A percentile compares a stretch with the other conserved stretches of the same genome.
Conservation (phyloP, 176 grass and related monocot genomes). For the Lolium rigidum region DNA sequence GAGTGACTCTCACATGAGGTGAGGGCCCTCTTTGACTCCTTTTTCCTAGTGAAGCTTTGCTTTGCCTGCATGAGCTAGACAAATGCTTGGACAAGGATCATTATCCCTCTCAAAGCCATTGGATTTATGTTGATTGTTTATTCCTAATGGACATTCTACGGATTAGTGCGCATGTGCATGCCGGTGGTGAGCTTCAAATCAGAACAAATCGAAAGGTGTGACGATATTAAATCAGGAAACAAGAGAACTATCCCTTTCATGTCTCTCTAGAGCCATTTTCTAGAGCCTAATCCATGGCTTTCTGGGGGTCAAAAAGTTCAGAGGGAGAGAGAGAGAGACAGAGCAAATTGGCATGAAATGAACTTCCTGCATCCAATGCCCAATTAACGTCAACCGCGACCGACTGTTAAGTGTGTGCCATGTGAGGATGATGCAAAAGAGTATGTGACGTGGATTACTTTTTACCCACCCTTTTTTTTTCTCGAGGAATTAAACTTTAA, state of each 20-base stretch:
- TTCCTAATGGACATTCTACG: constrained; percentile 48
- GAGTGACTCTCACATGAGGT: constrained; percentile 82
- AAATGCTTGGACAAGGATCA: constrained; percentile 58
- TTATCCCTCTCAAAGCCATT: constrained; percentile 46
- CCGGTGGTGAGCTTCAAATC: constrained; percentile 56
- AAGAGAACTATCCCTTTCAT: constrained; percentile 70
- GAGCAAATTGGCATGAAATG: constrained; percentile 30
- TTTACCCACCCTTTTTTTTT: constrained; percentile 60
- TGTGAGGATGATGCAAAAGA: constrained; percentile 55
- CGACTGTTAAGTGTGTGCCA: constrained; percentile 64
- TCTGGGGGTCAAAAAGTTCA: constrained; percentile 40
- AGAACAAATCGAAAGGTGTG: constrained; percentile 59
- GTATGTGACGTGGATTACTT: constrained; percentile 51
- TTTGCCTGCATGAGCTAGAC: constrained; percentile 47
- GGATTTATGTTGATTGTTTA: constrained; percentile 43
- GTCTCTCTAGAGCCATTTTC: constrained; percentile 65
- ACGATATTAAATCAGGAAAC: constrained; percentile 50
- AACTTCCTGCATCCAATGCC: constrained; percentile 48
- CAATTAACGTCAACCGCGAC: constrained; percentile 43
- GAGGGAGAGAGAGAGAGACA: constrained; percentile 27
- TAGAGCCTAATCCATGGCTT: constrained; percentile 53
- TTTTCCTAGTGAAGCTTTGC: constrained; percentile 47
- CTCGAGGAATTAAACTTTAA: constrained; percentile 48
- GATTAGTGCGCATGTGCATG: constrained; percentile 65
- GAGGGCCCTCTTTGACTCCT: constrained; percentile 80